A percentile compares a stretch with the other conserved stretches of the same genome.
Evolutionary conservation across 179 eudicot species (phyloP).

Genomic region (Silene noctiflora): DNA sequence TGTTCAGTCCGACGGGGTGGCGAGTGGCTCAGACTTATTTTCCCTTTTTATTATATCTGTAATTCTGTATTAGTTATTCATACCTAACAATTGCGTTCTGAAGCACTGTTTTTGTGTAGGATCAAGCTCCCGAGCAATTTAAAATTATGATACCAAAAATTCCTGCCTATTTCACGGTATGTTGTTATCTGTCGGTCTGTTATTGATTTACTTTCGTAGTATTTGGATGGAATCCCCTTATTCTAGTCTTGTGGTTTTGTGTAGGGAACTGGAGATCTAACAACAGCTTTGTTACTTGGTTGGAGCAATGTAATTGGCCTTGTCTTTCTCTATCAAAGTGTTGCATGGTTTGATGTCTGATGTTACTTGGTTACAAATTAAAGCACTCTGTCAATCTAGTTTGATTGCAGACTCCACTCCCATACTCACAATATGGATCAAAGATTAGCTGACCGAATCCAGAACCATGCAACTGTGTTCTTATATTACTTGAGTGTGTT

Average conservation of each 20-base stretch:
- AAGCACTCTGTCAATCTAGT: too few species aligned
- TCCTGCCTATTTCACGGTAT: slow-evolving; percentile 94
- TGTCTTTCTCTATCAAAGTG: slow-evolving; percentile 12
- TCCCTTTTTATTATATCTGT: not conserved
- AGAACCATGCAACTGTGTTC: not conserved
- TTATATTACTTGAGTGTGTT: not conserved
- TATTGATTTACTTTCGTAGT: not conserved
- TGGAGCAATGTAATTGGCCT: slow-evolving; percentile 81
- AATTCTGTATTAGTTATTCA: not conserved
- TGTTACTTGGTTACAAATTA: not conserved
- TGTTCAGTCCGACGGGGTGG: not conserved
- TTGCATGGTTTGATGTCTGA: not conserved
- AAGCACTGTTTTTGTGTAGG: slow-evolving; percentile 35
- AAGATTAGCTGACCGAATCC: not conserved
- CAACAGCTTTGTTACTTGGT: slow-evolving; percentile 83
- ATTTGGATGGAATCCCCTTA: slow-evolving; percentile 12
- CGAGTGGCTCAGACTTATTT: not conserved
- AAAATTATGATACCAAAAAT: slow-evolving; percentile 78
- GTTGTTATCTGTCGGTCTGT: slow-evolving; percentile 13
- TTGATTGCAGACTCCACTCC: too few species aligned
- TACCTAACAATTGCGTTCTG: not conserved
- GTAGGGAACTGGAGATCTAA: slow-evolving; percentile 95
- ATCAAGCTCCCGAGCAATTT: slow-evolving; percentile 70
- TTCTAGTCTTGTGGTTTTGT: slow-evolving; percentile 14
- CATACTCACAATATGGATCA: not conserved